Percentiles rank a stretch among this genome's conserved stretches.
Evolutionary conservation across 1,284 basidiomycete genomes (phyloP).

Genomic region (Cystobasidium slooffiae): DNA sequence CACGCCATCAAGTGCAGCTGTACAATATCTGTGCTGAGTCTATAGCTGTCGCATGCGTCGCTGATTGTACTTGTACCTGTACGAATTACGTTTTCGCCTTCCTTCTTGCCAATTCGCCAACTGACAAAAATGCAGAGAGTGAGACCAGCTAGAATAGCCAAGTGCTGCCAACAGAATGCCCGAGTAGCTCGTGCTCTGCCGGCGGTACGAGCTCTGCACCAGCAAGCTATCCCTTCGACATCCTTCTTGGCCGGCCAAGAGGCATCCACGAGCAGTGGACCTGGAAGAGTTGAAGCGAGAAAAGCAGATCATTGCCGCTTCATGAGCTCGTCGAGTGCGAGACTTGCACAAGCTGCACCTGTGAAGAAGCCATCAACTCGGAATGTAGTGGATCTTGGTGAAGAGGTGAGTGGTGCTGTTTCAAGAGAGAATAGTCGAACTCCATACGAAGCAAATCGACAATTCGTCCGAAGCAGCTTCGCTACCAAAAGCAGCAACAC

Average conservation of each 20-base stretch:
- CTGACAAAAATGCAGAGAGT: neutral
- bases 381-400: conserved; percentile 11
- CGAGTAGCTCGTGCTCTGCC: neutral
- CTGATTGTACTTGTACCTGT: neutral
- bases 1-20: too few species aligned
- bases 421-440: neutral
- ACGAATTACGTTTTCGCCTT: neutral
- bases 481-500: too few species aligned
- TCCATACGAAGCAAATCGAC: too few species aligned
- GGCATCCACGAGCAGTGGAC: neutral
- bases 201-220: neutral
- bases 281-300: neutral
- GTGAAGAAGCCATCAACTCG: neutral
- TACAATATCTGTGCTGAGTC: too few species aligned
- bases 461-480: too few species aligned
- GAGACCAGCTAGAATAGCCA: neutral
- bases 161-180: conserved; percentile 1
- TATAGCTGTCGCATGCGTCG: neutral
- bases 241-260: neutral
- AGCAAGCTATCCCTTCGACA: neutral
- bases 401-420: conserved; percentile 7
- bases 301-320: neutral
- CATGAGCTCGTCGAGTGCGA: neutral
- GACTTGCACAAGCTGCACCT: neutral
- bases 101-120: neutral